Evolutionary conservation across 345 rosid genomes (phyloP), one percentile per base, ranked within the genome.

Genomic region (Arabis alpina): DNA sequence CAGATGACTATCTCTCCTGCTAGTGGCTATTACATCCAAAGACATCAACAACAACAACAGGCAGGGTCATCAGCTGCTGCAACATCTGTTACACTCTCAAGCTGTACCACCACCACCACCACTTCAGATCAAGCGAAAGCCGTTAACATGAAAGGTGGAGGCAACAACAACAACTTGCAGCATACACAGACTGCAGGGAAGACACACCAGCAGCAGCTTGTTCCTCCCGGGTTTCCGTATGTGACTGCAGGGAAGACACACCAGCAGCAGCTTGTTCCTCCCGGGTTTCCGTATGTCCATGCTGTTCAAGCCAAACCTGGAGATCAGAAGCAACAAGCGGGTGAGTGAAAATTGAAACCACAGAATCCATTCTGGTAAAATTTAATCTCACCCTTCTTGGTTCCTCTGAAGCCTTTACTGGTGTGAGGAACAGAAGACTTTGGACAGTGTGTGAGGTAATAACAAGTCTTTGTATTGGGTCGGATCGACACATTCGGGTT

Each of bases 271-370:
- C 73, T 77, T 19, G 64, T 80, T 10, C 81, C 83, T 58, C 66
- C 85, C 13, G 87, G 90, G 12, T 86, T 80, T 69, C 24, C 85
- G 1, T 86, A 83, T 19, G 79, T 72, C 10, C 87, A 84, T 36
- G 45, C 84, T 0, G 90, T 79, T 55, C 97, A 82, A 78, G 86
- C 82, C 72, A 88, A 91, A 77, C 88, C 86, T n/a, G 80, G 88
- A 5, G 97, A 91, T 73, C 89, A 91, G 78, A 88, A 86, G 63
- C 92, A 86, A 65, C 89, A 86, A 14, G 87, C 89, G 13, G 94
- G 88, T 66, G 88, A 88, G 77, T 90, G 80, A 84, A 81, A 50
- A 11, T 23, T 23, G 5, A 49, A 49, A 50, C 13, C n/a, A 0
- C 7, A 32, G 36, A 32, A 32, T 6, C 36, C 54, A 50, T 10